phyloP scores from a whole-genome alignment of 2,329 filamentous ascomycete genomes.

The Didymella lethalis region DNA sequence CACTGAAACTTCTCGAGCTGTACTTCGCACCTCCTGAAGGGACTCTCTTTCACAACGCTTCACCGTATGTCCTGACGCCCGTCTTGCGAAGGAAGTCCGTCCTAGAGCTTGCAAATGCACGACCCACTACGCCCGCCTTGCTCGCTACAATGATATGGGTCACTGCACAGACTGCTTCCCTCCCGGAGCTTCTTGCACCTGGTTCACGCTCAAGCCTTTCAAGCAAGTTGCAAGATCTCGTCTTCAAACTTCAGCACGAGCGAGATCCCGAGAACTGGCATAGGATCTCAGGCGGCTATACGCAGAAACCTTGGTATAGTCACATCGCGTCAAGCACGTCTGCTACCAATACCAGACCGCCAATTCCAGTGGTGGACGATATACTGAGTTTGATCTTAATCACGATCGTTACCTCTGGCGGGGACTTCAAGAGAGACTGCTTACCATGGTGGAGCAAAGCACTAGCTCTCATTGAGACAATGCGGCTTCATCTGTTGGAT shows the following conservation, averaged over 20 bases:
- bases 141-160: constrained; percentile 12
- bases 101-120: neutral
- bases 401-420: constrained; percentile 3
- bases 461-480: constrained; percentile 3
- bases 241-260: constrained; percentile 3
- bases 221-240: constrained; percentile 1
- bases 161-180: constrained; percentile 2
- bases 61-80: constrained; percentile 8
- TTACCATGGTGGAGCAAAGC: constrained; percentile 8
- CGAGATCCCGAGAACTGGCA: constrained; percentile 8
- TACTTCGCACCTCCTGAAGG: constrained; percentile 10
- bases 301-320: constrained; percentile 1
- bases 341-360: neutral
- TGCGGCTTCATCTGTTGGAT: constrained; percentile 3
- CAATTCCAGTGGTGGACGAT: constrained; percentile 3
- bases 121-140: constrained; percentile 4
- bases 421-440: constrained; percentile 6
- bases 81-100: constrained; percentile 3
- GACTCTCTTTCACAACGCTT: constrained; percentile 7
- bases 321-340: neutral
- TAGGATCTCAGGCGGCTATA: constrained; percentile 1
- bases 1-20: constrained; percentile 3
- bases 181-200: constrained; percentile 7
- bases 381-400: constrained; percentile 2
- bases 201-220: neutral